Base-by-base conservation (phyloP, 2,329 filamentous ascomycete genomes). In the Raffaelea arxii region DNA sequence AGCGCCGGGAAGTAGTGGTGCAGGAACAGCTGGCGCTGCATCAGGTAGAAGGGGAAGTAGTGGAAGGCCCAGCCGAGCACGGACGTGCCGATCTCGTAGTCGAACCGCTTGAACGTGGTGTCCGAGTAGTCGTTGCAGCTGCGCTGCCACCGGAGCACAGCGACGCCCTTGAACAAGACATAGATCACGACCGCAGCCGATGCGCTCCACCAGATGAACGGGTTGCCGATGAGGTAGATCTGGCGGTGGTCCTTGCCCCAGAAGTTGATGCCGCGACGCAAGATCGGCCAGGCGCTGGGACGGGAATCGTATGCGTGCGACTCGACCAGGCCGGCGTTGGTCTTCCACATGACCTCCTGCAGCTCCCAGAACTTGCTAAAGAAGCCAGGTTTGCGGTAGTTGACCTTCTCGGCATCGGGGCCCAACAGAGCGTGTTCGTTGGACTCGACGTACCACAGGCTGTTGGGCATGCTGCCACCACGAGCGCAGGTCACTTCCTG, bases 291-390 rank as follows among this genome's bases (percentile, higher is more conserved):
- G 6, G 89, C 91, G 27, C 81, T 79, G 25, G 92, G 92, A 40
- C 92, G 86, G 41, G 92, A 97, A 63, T 98, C 92, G 92, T 94
- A 98, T 44, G 90, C 88, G 62, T 98, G 92, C 18, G 90, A 95
- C 59, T 98, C 92, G 23, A 92, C 87, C 42, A 98, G 79, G 38
- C 92, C 92, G 25, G 92, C 92, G 61, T 98, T 98, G 30, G 92
- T 98, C 58, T 78, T 89, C 92, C 92, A 98, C 92, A 98, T 98
- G 53, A 98, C 92, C 65, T 86, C 83, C 62, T 98, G 90, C 39
- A 98, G 75, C 68, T 98, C 92, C 80, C 84, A 89, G 71, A 98
- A 98, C 65, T 98, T 98, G 59, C 87, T 88, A 52, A 98, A 82
- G 78, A 98, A 98, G 24, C 91, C 89, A 14, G 91, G 92, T 57